A percentile compares a stretch with the other conserved stretches of the same genome.
Conservation (phyloP, 306 rosid species). For the Mucuna pruriens region DNA sequence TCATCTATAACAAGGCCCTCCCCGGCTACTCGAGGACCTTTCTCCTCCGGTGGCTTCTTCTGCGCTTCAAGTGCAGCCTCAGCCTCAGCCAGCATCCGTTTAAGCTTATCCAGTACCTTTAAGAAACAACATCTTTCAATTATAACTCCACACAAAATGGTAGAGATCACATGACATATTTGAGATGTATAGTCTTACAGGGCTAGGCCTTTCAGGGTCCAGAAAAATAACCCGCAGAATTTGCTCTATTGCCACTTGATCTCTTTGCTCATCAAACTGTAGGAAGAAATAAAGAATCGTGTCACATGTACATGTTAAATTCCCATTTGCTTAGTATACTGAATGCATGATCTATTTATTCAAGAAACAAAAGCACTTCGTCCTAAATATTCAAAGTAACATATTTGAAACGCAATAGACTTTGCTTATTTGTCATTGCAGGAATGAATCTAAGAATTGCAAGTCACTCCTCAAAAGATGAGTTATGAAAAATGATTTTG, state of each 20-base stretch:
- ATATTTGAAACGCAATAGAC: background rate
- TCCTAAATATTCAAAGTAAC: constrained; percentile 7
- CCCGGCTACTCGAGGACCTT: constrained; percentile 72
- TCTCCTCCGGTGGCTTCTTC: constrained; percentile 81
- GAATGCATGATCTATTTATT: background rate
- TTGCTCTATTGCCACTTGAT: constrained; percentile 87
- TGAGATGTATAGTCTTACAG: constrained; percentile 54
- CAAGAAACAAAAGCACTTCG: constrained; percentile 12
- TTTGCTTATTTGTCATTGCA: background rate
- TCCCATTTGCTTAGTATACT: background rate
- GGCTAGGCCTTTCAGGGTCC: constrained; percentile 77
- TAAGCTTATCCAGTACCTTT: constrained; percentile 87
- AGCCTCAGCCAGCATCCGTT: constrained; percentile 83
- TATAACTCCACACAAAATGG: background rate
- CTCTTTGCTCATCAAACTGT: constrained; percentile 96
- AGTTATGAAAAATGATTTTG: background rate
- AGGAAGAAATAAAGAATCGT: constrained; percentile 24
- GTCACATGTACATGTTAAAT: background rate
- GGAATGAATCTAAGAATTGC: background rate
- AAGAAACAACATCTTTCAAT: constrained; percentile 24
- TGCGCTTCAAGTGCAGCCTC: constrained; percentile 83
- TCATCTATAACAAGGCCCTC: constrained; percentile 95
- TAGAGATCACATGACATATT: background rate
- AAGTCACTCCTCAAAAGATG: background rate
- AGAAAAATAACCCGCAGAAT: constrained; percentile 83